phyloP scores from a whole-genome alignment of 2,329 filamentous ascomycete genomes.

The Sclerotinia minor region DNA sequence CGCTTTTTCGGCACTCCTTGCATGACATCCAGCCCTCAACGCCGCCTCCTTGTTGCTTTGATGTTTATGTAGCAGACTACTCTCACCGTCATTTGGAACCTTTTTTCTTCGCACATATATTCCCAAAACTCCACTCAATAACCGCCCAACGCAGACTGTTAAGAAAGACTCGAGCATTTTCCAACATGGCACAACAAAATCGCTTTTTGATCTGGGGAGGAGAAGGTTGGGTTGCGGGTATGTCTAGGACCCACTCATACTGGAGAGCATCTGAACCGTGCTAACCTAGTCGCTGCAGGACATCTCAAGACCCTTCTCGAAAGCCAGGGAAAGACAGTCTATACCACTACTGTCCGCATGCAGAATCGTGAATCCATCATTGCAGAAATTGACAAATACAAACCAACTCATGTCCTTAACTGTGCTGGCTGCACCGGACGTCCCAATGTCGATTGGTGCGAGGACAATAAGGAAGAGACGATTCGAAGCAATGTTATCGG shows the following conservation, averaged over 20 bases:
- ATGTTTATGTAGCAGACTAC: slow-evolving; percentile 12
- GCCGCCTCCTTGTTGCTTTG: slow-evolving; percentile 12
- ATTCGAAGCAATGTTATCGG: slow-evolving; percentile 68
- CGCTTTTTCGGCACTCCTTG: slow-evolving; percentile 15
- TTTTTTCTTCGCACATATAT: neutral
- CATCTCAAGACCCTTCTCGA: slow-evolving; percentile 61
- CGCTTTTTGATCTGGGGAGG: slow-evolving; percentile 63
- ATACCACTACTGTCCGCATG: slow-evolving; percentile 63
- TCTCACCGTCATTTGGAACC: slow-evolving; percentile 21
- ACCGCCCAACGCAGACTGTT: neutral
- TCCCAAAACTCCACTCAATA: neutral
- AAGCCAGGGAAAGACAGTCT: slow-evolving; percentile 58
- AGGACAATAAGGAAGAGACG: slow-evolving; percentile 67
- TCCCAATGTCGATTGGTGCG: slow-evolving; percentile 71
- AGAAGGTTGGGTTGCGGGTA: slow-evolving; percentile 54
- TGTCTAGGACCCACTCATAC: neutral
- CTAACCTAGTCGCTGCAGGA: slow-evolving; percentile 38
- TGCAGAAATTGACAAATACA: slow-evolving; percentile 56
- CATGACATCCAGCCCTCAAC: slow-evolving; percentile 20
- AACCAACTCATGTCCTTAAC: slow-evolving; percentile 67
- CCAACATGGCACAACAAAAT: slow-evolving; percentile 27
- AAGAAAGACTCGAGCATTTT: neutral
- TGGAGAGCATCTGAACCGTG: slow-evolving; percentile 15
- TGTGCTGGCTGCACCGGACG: slow-evolving; percentile 65
- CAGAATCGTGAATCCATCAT: slow-evolving; percentile 60